Evolutionary conservation across 371 early-diverging fungal genomes (phyloP).

Genomic region (Mortierella sp.): DNA sequence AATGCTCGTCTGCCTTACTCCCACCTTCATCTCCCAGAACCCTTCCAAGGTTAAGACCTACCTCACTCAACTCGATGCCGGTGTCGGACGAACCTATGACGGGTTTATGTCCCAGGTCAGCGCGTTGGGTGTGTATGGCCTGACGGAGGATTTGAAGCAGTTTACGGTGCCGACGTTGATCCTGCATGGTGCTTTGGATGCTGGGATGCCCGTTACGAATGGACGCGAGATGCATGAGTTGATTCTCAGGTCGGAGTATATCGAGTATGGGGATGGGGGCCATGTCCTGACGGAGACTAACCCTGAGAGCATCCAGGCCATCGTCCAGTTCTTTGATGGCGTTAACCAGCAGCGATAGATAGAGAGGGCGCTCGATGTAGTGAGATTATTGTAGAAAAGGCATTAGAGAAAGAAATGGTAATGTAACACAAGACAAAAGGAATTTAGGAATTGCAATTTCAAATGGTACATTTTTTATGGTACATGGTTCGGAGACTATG

Average conservation of each 20-base stretch:
- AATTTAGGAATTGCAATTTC: neutral
- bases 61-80: neutral
- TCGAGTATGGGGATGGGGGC: slow-evolving; percentile 12
- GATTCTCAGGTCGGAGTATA: slow-evolving; percentile 11
- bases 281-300: slow-evolving; percentile 15
- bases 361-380: neutral
- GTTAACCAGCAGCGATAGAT: neutral
- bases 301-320: slow-evolving; percentile 1
- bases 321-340: neutral
- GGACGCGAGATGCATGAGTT: slow-evolving; percentile 8
- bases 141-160: slow-evolving; percentile 3
- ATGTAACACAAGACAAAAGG: neutral
- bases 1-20: slow-evolving; percentile 6
- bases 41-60: neutral
- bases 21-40: neutral
- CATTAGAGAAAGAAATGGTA: neutral
- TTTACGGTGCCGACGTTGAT: neutral
- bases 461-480: neutral
- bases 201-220: neutral
- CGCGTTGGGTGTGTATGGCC: neutral
- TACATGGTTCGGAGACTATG: neutral
- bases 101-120: neutral
- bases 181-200: slow-evolving; percentile 12
- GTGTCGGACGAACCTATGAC: neutral
- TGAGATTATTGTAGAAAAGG: neutral